phyloP scores from a whole-genome alignment of 352 stramenopile genomes.

The Pythium aristosporum region DNA sequence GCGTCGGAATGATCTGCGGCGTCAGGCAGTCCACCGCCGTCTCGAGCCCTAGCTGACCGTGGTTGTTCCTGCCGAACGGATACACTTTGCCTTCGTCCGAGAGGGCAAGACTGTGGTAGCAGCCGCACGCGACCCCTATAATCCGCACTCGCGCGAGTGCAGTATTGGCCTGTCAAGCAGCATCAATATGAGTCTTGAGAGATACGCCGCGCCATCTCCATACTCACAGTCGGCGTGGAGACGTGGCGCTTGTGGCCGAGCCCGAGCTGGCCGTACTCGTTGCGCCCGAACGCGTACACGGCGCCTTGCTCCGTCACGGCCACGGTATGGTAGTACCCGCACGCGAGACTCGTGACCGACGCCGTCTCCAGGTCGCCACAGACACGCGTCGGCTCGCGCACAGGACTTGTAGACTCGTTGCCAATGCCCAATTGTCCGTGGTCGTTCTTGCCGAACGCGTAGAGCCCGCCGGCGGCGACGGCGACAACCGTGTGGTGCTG shows the following conservation, averaged over 20 bases:
- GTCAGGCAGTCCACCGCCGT: constrained; percentile 68
- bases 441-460: constrained; percentile 92
- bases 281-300: constrained; percentile 89
- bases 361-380: constrained; percentile 55
- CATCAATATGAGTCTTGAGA: background rate
- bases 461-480: constrained; percentile 56
- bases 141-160: constrained; percentile 54
- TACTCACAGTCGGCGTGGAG: constrained; percentile 47
- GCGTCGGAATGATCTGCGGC: constrained; percentile 67
- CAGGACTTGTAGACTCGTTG: constrained; percentile 34
- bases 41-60: constrained; percentile 89
- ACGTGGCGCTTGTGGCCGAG: constrained; percentile 83
- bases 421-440: constrained; percentile 89
- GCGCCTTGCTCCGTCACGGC: constrained; percentile 60
- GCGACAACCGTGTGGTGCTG: constrained; percentile 28
- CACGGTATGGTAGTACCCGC: constrained; percentile 92
- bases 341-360: constrained; percentile 75
- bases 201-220: background rate
- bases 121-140: constrained; percentile 77
- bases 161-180: constrained; percentile 38
- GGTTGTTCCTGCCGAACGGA: constrained; percentile 93
- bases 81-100: constrained; percentile 87
- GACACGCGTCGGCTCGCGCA: constrained; percentile 50
- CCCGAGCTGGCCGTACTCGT: constrained; percentile 93
- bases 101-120: constrained; percentile 83